A percentile compares a stretch with the other conserved stretches of the same genome.
These are phyloP conservation scores for Pichia cactophila DNA, from an alignment of 1,139 yeast species.

Conservation along the genomic window DNA sequence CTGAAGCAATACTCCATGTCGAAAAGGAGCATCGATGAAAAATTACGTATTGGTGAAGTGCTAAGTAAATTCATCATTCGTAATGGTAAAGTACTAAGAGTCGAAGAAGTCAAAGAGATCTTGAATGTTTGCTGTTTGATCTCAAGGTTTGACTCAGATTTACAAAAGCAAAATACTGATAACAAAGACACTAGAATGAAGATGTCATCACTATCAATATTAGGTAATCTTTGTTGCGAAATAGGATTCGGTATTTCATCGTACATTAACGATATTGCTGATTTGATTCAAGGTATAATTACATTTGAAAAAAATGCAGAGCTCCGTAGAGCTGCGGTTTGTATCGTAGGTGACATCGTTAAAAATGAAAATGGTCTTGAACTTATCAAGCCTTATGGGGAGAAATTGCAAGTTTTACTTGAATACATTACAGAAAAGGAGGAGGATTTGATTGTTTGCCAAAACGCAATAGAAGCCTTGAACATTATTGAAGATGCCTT, in stretches of 20 bases:
- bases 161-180: constrained; percentile 26
- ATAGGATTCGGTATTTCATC: constrained; percentile 32
- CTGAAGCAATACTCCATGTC: constrained; percentile 18
- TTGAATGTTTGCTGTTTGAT: constrained; percentile 34
- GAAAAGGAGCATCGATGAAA: constrained; percentile 44
- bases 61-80: constrained; percentile 48
- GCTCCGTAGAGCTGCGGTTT: constrained; percentile 71
- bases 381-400: constrained; percentile 43
- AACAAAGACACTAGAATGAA: constrained; percentile 52
- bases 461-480: constrained; percentile 38
- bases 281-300: constrained; percentile 69
- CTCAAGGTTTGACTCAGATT: constrained; percentile 25
- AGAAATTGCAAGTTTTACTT: constrained; percentile 35
- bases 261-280: constrained; percentile 51
- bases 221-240: constrained; percentile 57
- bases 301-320: constrained; percentile 44
- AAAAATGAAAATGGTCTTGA: constrained; percentile 33
- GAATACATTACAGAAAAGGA: constrained; percentile 43
- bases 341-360: constrained; percentile 58
- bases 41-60: constrained; percentile 76
- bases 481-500: constrained; percentile 37
- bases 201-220: constrained; percentile 78
- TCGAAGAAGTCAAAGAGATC: constrained; percentile 27
- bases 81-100: constrained; percentile 39
- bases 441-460: constrained; percentile 50